These are phyloP conservation scores for Bruguiera hainesii DNA, from an alignment of 441 rosid species.

Conservation along the genomic window DNA sequence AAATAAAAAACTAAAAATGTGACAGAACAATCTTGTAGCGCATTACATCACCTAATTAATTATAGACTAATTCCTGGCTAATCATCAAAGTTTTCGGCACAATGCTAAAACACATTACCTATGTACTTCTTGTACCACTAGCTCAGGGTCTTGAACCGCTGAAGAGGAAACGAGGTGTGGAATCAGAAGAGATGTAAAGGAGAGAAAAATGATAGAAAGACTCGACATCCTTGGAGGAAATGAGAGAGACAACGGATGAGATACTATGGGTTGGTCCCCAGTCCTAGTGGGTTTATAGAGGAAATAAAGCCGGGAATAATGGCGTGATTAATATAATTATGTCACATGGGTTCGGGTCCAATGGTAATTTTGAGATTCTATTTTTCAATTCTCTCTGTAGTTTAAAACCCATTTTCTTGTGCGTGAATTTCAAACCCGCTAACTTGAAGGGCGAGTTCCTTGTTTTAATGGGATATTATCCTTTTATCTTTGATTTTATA, in stretches of 20 bases:
- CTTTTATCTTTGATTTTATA: not conserved
- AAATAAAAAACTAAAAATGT: not conserved
- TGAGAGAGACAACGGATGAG: not conserved
- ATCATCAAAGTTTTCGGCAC: no score
- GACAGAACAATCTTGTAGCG: not conserved
- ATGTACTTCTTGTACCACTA: slow-evolving; percentile 63
- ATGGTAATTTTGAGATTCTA: slow-evolving; percentile 49
- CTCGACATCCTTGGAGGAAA: slow-evolving; percentile 19
- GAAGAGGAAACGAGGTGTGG: slow-evolving; percentile 34
- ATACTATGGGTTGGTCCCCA: not conserved
- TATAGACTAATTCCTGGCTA: no score
- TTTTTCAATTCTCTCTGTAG: slow-evolving; percentile 14
- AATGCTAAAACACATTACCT: slow-evolving; percentile 34
- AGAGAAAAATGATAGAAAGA: slow-evolving; percentile 15
- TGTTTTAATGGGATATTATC: slow-evolving; percentile 8
- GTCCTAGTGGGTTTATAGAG: slow-evolving; percentile 24
- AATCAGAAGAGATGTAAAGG: slow-evolving; percentile 19
- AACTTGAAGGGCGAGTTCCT: slow-evolving; percentile 24
- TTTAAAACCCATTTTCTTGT: slow-evolving; percentile 38
- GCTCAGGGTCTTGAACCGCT: slow-evolving; percentile 57
- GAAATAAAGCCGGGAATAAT: slow-evolving; percentile 43
- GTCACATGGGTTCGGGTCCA: slow-evolving; percentile 26
- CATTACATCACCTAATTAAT: no score
- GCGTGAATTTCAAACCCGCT: not conserved
- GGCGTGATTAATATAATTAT: slow-evolving; percentile 52